Conservation (phyloP, 257 asterid genomes). For the Nicotiana attenuata region DNA sequence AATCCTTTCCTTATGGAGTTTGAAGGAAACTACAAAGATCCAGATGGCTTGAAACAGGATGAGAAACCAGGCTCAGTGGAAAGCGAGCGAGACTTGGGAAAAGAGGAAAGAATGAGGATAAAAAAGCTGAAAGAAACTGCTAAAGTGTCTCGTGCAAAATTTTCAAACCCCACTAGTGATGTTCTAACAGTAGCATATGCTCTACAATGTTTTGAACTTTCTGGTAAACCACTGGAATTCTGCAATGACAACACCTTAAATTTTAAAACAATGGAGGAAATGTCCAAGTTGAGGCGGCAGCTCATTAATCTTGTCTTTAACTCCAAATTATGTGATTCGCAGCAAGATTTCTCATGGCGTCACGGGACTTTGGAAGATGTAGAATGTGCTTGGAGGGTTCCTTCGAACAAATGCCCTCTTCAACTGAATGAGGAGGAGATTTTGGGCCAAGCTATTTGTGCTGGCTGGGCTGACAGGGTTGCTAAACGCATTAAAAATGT, state of each 20-base stretch:
- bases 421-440: conserved; percentile 66
- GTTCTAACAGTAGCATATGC: conserved; percentile 65
- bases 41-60: conserved; percentile 22
- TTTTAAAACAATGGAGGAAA: conserved; percentile 90
- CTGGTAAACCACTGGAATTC: conserved; percentile 41
- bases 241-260: conserved; percentile 57
- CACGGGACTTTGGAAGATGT: conserved; percentile 60
- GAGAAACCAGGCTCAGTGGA: conserved; percentile 25
- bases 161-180: conserved; percentile 73
- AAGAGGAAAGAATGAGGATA: conserved; percentile 50
- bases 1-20: conserved; percentile 55
- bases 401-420: conserved; percentile 57
- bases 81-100: conserved; percentile 24
- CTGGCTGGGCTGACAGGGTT: conserved; percentile 93
- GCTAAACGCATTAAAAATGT: conserved; percentile 56
- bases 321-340: conserved; percentile 36
- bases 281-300: conserved; percentile 91
- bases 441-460: conserved; percentile 75
- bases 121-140: conserved; percentile 64
- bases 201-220: conserved; percentile 71
- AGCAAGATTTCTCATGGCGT: conserved; percentile 58
- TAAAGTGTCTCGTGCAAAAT: conserved; percentile 53
- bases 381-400: conserved; percentile 61
- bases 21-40: conserved; percentile 34
- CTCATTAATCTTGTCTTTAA: conserved; percentile 63